phyloP scores from a whole-genome alignment of 2,329 filamentous ascomycete genomes.

The Geoglossum cookeanum region DNA sequence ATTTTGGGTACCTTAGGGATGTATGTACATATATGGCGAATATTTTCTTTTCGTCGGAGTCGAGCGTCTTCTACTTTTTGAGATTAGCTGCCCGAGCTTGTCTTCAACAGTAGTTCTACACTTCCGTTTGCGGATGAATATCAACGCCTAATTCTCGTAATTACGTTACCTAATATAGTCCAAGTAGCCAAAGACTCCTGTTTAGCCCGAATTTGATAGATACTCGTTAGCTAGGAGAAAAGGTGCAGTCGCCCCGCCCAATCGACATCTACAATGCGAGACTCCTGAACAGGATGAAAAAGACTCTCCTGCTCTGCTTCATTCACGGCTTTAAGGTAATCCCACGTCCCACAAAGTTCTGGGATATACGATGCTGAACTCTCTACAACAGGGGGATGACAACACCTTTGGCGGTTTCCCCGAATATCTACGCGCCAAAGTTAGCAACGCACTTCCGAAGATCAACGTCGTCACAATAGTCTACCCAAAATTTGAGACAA shows the following conservation, averaged over 20 bases:
- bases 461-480: conserved; percentile 23
- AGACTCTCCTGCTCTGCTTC: conserved; percentile 27
- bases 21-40: neutral
- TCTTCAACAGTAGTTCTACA: too few relatives aligned
- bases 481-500: conserved; percentile 31
- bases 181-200: neutral
- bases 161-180: neutral
- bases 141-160: neutral
- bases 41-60: neutral
- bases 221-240: neutral
- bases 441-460: conserved; percentile 24
- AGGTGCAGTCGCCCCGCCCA: neutral
- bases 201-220: neutral
- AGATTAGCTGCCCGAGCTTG: neutral
- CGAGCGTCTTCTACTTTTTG: neutral
- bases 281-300: conserved; percentile 21
- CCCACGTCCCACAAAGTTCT: neutral
- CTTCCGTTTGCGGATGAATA: neutral
- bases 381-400: conserved; percentile 24
- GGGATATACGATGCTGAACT: neutral
- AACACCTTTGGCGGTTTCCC: conserved; percentile 29
- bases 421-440: conserved; percentile 22
- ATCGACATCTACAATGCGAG: neutral
- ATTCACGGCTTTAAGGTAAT: conserved; percentile 30
- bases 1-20: neutral